Base-by-base conservation (phyloP, 768 basidiomycete genomes). In the Leccinum variicolor region DNA sequence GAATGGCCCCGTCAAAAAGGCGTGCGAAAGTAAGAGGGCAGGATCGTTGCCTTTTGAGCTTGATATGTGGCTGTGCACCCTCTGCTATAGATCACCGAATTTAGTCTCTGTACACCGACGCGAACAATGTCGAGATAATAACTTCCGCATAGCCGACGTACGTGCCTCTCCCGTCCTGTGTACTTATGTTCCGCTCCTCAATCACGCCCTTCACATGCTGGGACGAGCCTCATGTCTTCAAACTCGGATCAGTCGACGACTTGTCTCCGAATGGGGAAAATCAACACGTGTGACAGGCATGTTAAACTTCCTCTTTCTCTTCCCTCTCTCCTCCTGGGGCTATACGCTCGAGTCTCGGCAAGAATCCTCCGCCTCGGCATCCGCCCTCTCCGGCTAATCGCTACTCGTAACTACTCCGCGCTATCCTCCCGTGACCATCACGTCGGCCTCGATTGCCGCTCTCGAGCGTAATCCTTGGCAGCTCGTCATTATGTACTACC, bases 21-120 rank as follows among this genome's bases (percentile, higher is more conserved):
- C 70, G 70, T 71, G 70, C 53, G 70, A 71, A 71, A 53, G 15
- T 49, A 63, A 47, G 54, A 57, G 7, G 63, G 64, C 48, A 62
- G 60, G 63, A 59, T 55, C 60, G 56, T 60, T 69, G 67, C 62
- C 61, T 73, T 72, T 65, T 73, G 69, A 71, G 69, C 60, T 41
- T 56, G 61, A 61, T 59, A 14, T 28, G 70, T 70, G 69, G 69
- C 69, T 72, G 68, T 70, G 69, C 47, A 28, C 2, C 6, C 8
- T 17, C 34, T 47, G 13, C 23, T 3, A n/a, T n/a, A 9, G 43
- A 33, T 61, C 45, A 53, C 25, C 43, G 19, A 13, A 46, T 13
- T 15, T 15, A 46, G 23, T 46, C 7, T 47, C 7, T 47, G 13
- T 8, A 25, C 8, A 13, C 54, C 55, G 62, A 54, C 53, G 62